These are phyloP conservation scores for Verticillium alfalfae DNA, from an alignment of 2,329 filamentous ascomycete genomes.

Conservation along the genomic window DNA sequence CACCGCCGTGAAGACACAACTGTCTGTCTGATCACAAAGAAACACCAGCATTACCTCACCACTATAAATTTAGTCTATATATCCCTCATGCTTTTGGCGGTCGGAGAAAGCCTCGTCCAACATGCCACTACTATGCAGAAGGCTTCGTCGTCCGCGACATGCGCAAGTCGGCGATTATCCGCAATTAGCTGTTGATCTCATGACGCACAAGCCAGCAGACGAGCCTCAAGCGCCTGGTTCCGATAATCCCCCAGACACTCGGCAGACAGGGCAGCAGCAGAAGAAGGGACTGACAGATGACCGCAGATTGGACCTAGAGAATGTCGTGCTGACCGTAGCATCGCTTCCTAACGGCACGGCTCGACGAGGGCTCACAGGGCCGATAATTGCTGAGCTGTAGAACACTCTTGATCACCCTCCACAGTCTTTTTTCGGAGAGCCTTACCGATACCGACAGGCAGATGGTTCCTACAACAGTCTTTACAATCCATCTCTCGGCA, in stretches of 20 bases:
- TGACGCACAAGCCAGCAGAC: not conserved
- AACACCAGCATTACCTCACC: too few relatives aligned
- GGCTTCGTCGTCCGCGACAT: too few relatives aligned
- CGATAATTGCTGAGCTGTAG: constrained; percentile 13
- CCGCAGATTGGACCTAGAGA: not conserved
- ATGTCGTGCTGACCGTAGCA: not conserved
- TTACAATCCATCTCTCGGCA: constrained; percentile 8
- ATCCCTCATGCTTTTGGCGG: too few relatives aligned
- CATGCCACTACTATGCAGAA: too few relatives aligned
- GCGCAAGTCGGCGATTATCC: too few relatives aligned
- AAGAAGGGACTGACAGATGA: not conserved
- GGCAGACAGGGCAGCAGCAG: not conserved
- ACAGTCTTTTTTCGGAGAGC: constrained; percentile 9
- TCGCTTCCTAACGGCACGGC: not conserved
- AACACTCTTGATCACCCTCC: constrained; percentile 13
- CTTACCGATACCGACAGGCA: constrained; percentile 11
- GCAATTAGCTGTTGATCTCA: not conserved
- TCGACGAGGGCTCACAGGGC: not conserved
- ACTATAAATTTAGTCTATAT: too few relatives aligned
- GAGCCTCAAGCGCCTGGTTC: not conserved
- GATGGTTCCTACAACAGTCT: constrained; percentile 15
- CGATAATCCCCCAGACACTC: not conserved
- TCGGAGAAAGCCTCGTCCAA: too few relatives aligned
- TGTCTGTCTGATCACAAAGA: too few relatives aligned
- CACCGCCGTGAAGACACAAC: too few relatives aligned